Percentiles rank a stretch among this genome's conserved stretches.
phyloP scores from a whole-genome alignment of 176 grass and related monocot genomes.

The Leersia perrieri region DNA sequence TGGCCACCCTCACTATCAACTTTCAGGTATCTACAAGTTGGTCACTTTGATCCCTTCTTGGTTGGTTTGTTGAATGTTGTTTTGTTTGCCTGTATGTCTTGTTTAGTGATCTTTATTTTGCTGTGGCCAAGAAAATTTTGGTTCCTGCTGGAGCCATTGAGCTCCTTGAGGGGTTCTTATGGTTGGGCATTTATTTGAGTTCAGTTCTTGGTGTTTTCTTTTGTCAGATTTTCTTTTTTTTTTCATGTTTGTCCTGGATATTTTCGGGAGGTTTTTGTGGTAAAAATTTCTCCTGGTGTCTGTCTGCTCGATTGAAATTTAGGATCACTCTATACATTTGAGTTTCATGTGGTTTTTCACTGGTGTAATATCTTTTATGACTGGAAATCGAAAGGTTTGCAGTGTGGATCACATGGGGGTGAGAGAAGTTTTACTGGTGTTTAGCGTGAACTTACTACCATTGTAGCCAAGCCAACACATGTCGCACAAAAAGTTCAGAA shows the following conservation, averaged over 20 bases:
- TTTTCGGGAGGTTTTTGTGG: not conserved
- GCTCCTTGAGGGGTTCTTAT: not conserved
- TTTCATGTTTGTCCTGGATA: not conserved
- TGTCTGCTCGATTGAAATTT: not conserved
- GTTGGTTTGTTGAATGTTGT: not conserved
- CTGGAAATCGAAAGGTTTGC: not conserved
- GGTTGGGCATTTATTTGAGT: not conserved
- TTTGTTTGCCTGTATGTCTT: not conserved
- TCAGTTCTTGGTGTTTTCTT: slow-evolving; percentile 14
- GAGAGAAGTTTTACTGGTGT: not conserved
- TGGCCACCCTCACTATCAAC: slow-evolving; percentile 7
- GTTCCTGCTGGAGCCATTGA: not conserved
- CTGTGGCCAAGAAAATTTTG: not conserved
- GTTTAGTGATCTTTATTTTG: not conserved
- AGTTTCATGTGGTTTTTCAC: not conserved
- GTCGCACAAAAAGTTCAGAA: not conserved
- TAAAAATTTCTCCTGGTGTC: not conserved
- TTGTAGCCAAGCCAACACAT: not conserved
- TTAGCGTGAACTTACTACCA: not conserved
- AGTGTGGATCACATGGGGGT: not conserved
- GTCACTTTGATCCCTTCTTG: not conserved
- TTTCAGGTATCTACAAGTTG: not conserved
- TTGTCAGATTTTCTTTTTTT: not conserved
- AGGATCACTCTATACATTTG: not conserved
- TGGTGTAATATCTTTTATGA: not conserved